Percentiles rank a stretch among this genome's conserved stretches.
Evolutionary conservation across 1,284 basidiomycete species (phyloP).

Genomic region (Rhodotorula sp.): DNA sequence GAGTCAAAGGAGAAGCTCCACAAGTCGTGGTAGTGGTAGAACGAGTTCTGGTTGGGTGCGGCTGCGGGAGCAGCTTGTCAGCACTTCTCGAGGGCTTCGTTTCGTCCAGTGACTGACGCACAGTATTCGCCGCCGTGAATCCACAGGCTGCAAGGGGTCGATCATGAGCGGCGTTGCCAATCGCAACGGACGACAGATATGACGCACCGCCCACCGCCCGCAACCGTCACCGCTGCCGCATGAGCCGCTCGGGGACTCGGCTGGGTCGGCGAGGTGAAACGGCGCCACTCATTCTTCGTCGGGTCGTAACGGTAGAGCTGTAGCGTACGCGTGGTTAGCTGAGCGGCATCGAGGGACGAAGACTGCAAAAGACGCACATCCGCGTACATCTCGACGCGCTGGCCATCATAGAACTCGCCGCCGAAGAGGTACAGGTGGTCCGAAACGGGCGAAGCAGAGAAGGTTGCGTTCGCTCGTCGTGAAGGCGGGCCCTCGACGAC

Average conservation of each 20-base stretch:
- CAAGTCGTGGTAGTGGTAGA: constrained; percentile 88
- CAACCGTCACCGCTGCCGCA: constrained; percentile 69
- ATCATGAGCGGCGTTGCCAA: background rate
- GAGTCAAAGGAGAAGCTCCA: constrained; percentile 65
- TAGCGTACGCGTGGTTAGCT: constrained; percentile 40
- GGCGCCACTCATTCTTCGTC: constrained; percentile 85
- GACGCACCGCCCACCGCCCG: constrained; percentile 67
- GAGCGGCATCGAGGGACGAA: background rate
- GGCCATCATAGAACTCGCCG: constrained; percentile 80
- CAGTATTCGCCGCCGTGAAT: constrained; percentile 64
- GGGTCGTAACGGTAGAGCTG: constrained; percentile 79
- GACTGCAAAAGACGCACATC: constrained; percentile 14
- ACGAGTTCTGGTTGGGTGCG: constrained; percentile 78
- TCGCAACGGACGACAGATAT: too few species aligned
- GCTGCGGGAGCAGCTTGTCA: constrained; percentile 46
- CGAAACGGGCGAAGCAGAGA: constrained; percentile 62
- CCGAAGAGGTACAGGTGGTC: constrained; percentile 41
- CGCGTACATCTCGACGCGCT: constrained; percentile 44
- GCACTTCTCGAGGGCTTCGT: too few species aligned
- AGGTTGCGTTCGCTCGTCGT: constrained; percentile 74
- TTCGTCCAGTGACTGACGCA: background rate
- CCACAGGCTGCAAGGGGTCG: constrained; percentile 56
- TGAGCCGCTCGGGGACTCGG: constrained; percentile 84
- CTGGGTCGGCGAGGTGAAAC: constrained; percentile 75
- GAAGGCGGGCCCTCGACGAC: constrained; percentile 74